Base-by-base conservation (phyloP, 2,329 filamentous ascomycete genomes). In the Sporothrix variecibatus region DNA sequence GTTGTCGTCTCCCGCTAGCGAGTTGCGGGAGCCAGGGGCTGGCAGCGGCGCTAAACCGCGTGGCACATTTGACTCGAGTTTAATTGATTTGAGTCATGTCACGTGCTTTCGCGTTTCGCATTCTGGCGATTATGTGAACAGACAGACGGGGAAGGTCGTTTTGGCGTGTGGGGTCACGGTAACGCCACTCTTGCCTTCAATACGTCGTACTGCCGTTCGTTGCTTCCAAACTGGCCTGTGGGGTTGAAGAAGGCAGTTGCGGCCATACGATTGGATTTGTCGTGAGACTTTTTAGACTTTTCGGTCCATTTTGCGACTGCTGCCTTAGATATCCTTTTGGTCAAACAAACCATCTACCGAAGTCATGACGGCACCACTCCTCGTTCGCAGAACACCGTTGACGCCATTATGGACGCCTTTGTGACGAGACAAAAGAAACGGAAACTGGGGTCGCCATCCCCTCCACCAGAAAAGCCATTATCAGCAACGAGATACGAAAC, bases 331-430 rank as follows among this genome's bases (percentile, higher is more conserved):
- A 62, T 17, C 2, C 2, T 58, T 51, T 20, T 26, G 31, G 62
- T 15, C 15, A 15, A 20, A 7, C 60, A 65, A 67, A 67, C 62
- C 7, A 15, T 6, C 43, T 1, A 28, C 62, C 38, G 62, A 26
- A 43, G 23, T 4, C 38, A 67, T 67, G 62, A 17, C 62, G 38
- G 7, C n/a, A 43, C 62, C 9, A 64, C 31, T 11, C 40, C 17
- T 40, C 7, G 5, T 40, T 5, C 31, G 31, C 6, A 34, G 23
- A 11, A 49, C 20, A 49, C 43, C 15, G 60, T n/a, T n/a, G 28
- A 40, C 38, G 62, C 62, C 11, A 38, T 9, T 3, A 91, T 91
- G 89, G 87, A 91, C 77, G 81, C 86, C 38, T 91, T 90, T 78
- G 80, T 91, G 72, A 85, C 84, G 11, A 82, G 85, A 58, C 56